Conservation (phyloP, 805 yeast genomes). For the Schwanniomyces occidentalis region DNA sequence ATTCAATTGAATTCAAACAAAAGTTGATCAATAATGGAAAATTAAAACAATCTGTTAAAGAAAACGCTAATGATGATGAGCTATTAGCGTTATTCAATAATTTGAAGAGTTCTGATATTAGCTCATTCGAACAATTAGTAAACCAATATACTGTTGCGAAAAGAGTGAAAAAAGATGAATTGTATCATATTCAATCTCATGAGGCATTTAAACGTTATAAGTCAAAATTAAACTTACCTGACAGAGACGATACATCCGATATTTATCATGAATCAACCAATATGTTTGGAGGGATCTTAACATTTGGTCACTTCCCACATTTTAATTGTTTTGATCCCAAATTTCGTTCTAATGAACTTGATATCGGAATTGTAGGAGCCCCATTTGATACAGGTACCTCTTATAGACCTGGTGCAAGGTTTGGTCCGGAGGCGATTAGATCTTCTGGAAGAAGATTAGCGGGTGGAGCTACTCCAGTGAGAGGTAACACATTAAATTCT, state of each 20-base stretch:
- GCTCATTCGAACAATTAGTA: not conserved
- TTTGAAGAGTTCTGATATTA: conserved; percentile 1
- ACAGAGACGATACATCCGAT: conserved; percentile 37
- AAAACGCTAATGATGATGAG: not conserved
- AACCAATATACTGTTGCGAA: not conserved
- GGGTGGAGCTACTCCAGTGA: conserved; percentile 38
- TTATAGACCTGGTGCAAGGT: conserved; percentile 28
- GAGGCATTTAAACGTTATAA: conserved; percentile 9
- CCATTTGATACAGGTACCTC: conserved; percentile 31
- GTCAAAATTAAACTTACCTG: conserved; percentile 28
- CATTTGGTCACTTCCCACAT: conserved; percentile 52
- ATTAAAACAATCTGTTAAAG: not conserved
- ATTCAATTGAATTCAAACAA: conserved; percentile 9
- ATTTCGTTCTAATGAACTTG: conserved; percentile 17
- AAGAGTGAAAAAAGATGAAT: not conserved
- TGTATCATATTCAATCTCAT: conserved; percentile 6
- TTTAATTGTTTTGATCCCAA: conserved; percentile 48
- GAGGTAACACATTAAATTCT: conserved; percentile 32
- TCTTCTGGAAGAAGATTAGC: conserved; percentile 47
- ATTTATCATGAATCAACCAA: conserved; percentile 12
- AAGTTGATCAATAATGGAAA: conserved; percentile 8
- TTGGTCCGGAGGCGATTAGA: conserved; percentile 26
- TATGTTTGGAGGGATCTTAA: conserved; percentile 51
- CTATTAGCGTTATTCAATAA: not conserved
- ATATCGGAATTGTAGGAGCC: conserved; percentile 28